phyloP scores from a whole-genome alignment of 129 eudicot species.

The Lactuca sativa region DNA sequence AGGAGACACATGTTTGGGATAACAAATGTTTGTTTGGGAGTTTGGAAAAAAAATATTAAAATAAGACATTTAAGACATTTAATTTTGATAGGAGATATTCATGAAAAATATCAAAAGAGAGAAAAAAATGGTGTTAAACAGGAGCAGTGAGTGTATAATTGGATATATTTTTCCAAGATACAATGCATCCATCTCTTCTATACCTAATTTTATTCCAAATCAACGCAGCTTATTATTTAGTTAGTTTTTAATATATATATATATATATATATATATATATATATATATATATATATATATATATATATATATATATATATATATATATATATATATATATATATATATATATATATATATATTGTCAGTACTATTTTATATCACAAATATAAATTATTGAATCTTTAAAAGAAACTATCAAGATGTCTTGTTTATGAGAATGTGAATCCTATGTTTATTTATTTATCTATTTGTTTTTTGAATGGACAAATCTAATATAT shows the following conservation, averaged over 20 bases:
- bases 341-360: no score
- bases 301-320: no score
- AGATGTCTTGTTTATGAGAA: no score
- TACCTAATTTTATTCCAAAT: slow-evolving; percentile 27
- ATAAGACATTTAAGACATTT: not conserved
- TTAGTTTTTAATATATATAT: not conserved
- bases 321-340: no score
- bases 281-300: not conserved
- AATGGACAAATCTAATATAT: no score
- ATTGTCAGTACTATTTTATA: no score
- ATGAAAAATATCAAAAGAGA: slow-evolving; percentile 24
- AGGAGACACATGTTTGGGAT: slow-evolving; percentile 6
- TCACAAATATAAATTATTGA: no score
- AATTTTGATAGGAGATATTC: slow-evolving; percentile 11
- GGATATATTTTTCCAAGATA: slow-evolving; percentile 27
- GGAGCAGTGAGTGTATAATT: slow-evolving; percentile 24
- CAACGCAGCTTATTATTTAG: slow-evolving; percentile 11
- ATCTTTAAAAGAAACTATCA: no score
- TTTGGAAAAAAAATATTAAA: not conserved
- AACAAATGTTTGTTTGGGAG: slow-evolving; percentile 10
- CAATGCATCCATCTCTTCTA: slow-evolving; percentile 30
- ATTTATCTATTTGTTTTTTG: no score
- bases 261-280: not conserved
- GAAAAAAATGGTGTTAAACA: slow-evolving; percentile 12
- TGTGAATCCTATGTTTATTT: no score